Base-by-base conservation (phyloP, 192 early-diverging fungal species). In the Podila epigama region DNA sequence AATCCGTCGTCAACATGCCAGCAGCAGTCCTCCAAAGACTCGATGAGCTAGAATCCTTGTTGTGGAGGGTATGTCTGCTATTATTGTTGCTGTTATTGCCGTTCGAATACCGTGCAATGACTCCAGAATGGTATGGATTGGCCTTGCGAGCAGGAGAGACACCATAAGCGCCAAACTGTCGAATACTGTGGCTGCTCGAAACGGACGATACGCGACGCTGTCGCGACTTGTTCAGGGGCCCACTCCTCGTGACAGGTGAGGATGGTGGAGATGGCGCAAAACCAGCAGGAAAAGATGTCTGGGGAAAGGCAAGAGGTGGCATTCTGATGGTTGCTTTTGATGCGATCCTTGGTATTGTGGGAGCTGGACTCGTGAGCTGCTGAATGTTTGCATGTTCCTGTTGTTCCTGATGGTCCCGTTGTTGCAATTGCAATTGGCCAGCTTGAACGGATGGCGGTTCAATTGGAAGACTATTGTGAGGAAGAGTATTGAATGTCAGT, bases 161-260 rank as follows among this genome's bases (percentile, higher is more conserved):
- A 32, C 66, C 73, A 60, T 77, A 77, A 18, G 73, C 5, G 37
- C 73, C 73, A 25, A 77, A 50, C 32, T 77, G 73, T 28, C 73
- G 65, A 42, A 77, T 77, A 15, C 73, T 77, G 56, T 77, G 73
- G 55, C 48, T 77, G 48, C 73, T 77, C 2, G 73, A 77, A 15
- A 77, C 66, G 18, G 73, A 77, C 6, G 73, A 77, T 2, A 77
- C 73, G 32, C 73, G 61, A 53, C 73, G 73, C 20, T 77, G 73
- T 9, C 73, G 73, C 20, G 73, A 54, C 41, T 58, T 77, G 44
- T 35, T 53, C 4, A 52, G 66, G 9, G 61, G 36, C 4, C 20
- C 29, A 12, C 51, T 53, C 9, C 55, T 36, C 4, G 60, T 54
- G 25, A 63, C 33, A 12, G 66, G 60, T 5, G 60, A 60, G 27